phyloP scores from a whole-genome alignment of 116 monocot species.

The Cymodocea nodosa region DNA sequence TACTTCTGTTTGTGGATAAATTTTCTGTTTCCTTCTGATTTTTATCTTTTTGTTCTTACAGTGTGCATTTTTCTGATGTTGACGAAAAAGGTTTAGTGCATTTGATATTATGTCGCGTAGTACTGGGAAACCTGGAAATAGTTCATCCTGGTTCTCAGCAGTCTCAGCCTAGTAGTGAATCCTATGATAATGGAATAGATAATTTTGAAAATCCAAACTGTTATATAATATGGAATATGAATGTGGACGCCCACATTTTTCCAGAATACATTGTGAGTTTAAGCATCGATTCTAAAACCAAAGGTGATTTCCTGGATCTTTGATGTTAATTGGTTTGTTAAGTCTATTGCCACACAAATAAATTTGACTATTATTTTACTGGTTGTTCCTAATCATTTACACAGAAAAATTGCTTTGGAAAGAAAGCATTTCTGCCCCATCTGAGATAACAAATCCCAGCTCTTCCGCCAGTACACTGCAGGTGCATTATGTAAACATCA shows the following conservation, averaged over 20 bases:
- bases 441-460: slow-evolving; percentile 27
- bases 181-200: slow-evolving; percentile 78
- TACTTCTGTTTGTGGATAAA: too few species aligned
- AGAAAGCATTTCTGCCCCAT: slow-evolving; percentile 26
- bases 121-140: slow-evolving; percentile 75
- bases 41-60: slow-evolving; percentile 18
- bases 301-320: slow-evolving; percentile 26
- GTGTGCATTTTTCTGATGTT: slow-evolving; percentile 59
- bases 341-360: neutral
- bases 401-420: slow-evolving; percentile 48
- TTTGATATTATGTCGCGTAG: slow-evolving; percentile 80
- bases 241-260: slow-evolving; percentile 47
- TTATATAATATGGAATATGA: slow-evolving; percentile 71
- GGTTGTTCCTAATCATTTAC: slow-evolving; percentile 8
- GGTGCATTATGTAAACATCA: neutral
- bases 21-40: neutral
- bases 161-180: slow-evolving; percentile 60
- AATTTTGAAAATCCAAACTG: slow-evolving; percentile 65
- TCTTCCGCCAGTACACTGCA: slow-evolving; percentile 9
- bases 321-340: neutral
- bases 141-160: slow-evolving; percentile 51
- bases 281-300: slow-evolving; percentile 37
- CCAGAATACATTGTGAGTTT: slow-evolving; percentile 71
- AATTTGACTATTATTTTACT: neutral
- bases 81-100: slow-evolving; percentile 46